Conservation (phyloP, 1,284 basidiomycete genomes). For the Heterobasidion parviporum region DNA sequence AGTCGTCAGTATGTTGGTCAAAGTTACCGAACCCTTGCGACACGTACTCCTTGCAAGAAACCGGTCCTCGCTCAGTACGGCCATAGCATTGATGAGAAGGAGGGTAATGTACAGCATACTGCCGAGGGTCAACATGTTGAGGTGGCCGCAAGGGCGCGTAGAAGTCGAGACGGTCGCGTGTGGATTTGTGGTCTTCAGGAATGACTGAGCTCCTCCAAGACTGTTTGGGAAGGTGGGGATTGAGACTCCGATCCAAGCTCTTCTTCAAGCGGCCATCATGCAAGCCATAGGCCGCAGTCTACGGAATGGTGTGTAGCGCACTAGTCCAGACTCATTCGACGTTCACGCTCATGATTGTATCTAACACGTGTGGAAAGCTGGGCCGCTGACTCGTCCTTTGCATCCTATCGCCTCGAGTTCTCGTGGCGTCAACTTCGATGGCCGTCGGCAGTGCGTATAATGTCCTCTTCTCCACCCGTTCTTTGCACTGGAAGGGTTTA, state of each 20-base stretch:
- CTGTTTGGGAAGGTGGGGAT: neutral
- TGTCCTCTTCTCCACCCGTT: neutral
- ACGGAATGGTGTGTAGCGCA: constrained; percentile 15
- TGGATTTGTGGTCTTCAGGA: neutral
- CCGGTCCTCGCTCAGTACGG: constrained; percentile 90
- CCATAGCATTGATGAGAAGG: constrained; percentile 88
- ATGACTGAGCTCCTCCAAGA: neutral
- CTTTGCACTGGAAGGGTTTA: neutral
- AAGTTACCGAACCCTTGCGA: neutral
- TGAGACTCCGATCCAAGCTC: constrained; percentile 9
- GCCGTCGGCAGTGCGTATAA: constrained; percentile 32
- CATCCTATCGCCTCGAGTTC: constrained; percentile 6
- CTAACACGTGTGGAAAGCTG: neutral
- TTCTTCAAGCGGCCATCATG: constrained; percentile 19
- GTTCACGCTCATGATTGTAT: neutral
- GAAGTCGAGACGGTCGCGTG: neutral
- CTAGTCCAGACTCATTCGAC: neutral
- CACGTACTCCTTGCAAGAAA: constrained; percentile 87
- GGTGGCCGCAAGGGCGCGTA: neutral
- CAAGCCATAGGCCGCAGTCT: constrained; percentile 21
- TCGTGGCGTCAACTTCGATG: constrained; percentile 22
- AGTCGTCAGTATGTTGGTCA: constrained; percentile 6
- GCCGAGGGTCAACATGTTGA: constrained; percentile 47
- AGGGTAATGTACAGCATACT: constrained; percentile 67
- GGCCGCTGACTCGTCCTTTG: neutral